Percentiles rank a stretch among this genome's conserved stretches.
These are phyloP conservation scores for Pyracantha coccinea DNA, from an alignment of 331 rosid species.

Conservation along the genomic window DNA sequence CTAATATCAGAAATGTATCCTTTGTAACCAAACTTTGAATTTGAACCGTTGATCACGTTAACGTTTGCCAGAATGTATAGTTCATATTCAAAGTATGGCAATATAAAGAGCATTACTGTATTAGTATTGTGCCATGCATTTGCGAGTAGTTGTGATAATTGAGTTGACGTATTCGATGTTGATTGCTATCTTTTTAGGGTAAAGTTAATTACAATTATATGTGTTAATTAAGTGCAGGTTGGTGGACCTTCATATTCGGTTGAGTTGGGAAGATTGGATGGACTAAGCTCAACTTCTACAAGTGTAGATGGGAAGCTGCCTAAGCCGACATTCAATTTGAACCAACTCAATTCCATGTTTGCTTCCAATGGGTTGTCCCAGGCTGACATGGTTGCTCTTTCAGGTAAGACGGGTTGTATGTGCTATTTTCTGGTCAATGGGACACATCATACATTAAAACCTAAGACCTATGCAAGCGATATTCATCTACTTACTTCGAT, in stretches of 20 bases:
- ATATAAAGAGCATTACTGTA: background rate
- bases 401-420: conserved; percentile 41
- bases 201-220: background rate
- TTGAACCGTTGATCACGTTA: too few species aligned
- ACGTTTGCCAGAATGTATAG: too few species aligned
- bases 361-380: conserved; percentile 50
- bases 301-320: conserved; percentile 75
- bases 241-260: conserved; percentile 85
- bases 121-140: background rate
- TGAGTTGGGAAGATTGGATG: conserved; percentile 87
- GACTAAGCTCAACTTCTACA: conserved; percentile 50
- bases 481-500: background rate
- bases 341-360: conserved; percentile 71
- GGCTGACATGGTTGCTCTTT: conserved; percentile 84
- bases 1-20: too few species aligned
- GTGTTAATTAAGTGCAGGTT: conserved; percentile 32
- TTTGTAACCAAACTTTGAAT: too few species aligned
- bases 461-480: background rate
- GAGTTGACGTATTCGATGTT: too few species aligned
- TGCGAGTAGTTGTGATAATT: background rate
- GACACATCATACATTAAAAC: background rate
- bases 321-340: conserved; percentile 47
- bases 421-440: background rate
- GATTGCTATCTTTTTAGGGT: too few species aligned
- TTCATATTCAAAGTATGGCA: too few species aligned